Conservation (phyloP, 139 green algal species). For the Chlorella sp. region DNA sequence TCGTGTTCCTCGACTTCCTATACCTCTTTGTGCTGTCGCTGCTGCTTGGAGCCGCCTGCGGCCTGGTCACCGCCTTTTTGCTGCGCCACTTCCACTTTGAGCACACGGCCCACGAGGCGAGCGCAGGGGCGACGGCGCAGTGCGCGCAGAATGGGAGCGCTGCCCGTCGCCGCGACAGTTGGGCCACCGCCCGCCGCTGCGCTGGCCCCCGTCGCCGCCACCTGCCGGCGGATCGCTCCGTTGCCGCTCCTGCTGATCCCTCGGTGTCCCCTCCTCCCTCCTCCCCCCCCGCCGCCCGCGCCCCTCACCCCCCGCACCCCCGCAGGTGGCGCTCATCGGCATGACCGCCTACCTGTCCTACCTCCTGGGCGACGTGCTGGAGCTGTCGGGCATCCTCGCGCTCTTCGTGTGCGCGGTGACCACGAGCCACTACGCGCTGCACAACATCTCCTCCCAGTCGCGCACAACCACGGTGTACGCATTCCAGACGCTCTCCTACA, state of each 20-base stretch:
- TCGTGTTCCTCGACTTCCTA: conserved; percentile 45
- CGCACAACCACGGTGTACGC: conserved; percentile 48
- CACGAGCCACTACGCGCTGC: conserved; percentile 75
- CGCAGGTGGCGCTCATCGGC: conserved; percentile 68
- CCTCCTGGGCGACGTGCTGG: conserved; percentile 68
- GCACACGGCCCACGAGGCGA: conserved; percentile 33
- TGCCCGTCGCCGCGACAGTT: no score
- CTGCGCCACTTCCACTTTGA: conserved; percentile 38
- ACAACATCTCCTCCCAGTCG: conserved; percentile 46
- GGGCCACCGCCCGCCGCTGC: no score
- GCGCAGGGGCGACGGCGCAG: no score
- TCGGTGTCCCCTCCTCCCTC: no score
- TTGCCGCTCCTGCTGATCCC: no score
- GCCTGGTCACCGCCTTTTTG: conserved; percentile 45
- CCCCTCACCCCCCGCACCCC: no score
- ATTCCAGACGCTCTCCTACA: conserved; percentile 65
- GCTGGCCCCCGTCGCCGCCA: no score
- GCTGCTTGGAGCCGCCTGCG: conserved; percentile 38
- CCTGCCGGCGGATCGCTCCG: no score
- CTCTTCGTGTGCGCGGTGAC: conserved; percentile 83
- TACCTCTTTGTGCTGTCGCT: conserved; percentile 46
- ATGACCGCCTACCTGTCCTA: conserved; percentile 74
- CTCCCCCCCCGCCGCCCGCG: no score
- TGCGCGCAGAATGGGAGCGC: no score
- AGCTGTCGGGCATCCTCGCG: conserved; percentile 74